These are phyloP conservation scores for Triadica sebifera DNA, from an alignment of 345 rosid genomes.

Conservation along the genomic window DNA sequence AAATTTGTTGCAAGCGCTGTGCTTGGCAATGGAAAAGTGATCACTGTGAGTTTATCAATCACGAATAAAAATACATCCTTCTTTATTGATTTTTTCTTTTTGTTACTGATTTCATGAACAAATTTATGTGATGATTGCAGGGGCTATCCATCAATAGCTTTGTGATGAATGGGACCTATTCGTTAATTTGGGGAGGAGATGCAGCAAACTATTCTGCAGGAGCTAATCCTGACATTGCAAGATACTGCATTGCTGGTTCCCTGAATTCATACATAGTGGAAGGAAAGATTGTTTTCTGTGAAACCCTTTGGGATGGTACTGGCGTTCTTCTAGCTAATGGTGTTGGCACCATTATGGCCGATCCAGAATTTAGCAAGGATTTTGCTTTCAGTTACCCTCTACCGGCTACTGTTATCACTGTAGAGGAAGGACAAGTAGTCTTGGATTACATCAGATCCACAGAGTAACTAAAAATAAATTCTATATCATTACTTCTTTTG, in stretches of 20 bases:
- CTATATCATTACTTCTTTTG: not conserved
- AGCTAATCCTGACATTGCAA: conserved; percentile 14
- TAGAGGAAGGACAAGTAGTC: conserved; percentile 22
- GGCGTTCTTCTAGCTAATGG: conserved; percentile 24
- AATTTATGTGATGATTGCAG: not conserved
- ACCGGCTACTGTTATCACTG: conserved; percentile 28
- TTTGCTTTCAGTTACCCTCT: conserved; percentile 32
- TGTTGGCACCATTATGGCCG: conserved; percentile 32
- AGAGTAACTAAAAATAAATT: conserved; percentile 9
- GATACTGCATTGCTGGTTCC: conserved; percentile 14
- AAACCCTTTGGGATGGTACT: conserved; percentile 17
- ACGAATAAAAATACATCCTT: too few species aligned
- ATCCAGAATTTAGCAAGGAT: conserved; percentile 13
- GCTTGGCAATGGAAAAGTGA: conserved; percentile 37
- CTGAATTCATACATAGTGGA: conserved; percentile 24
- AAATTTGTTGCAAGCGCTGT: conserved; percentile 27
- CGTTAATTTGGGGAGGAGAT: conserved; percentile 38
- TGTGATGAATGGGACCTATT: conserved; percentile 19
- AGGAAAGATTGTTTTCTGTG: conserved; percentile 34
- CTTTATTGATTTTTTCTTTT: not conserved
- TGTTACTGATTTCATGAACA: not conserved
- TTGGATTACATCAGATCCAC: conserved; percentile 25
- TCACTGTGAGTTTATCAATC: conserved; percentile 16
- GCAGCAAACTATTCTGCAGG: conserved; percentile 41
- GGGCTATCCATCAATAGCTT: conserved; percentile 20